Percentiles rank a stretch among this genome's conserved stretches.
These are phyloP conservation scores for grape (Vitis vinifera) DNA, from an alignment of 164 flowering plant genomes.

Conservation along the genomic window ASM3070453v1 NC_081807.1:6193501-6194000, in stretches of 20 bases:
- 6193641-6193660: conserved; percentile 18
- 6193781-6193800: not conserved
- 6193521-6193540: conserved; percentile 77
- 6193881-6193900: conserved; percentile 84
- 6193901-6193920: conserved; percentile 55
- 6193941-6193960: not conserved
- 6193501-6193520: conserved; percentile 61
- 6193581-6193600: conserved; percentile 57
- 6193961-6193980: not conserved
- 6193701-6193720: conserved; percentile 98
- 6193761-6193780: not conserved
- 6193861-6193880: conserved; percentile 96
- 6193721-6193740: conserved; percentile 92
- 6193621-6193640: conserved; percentile 14
- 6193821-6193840: conserved; percentile 4
- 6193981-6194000: no score
- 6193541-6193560: conserved; percentile 73
- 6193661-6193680: conserved; percentile 67
- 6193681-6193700: conserved; percentile 89
- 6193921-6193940: not conserved
- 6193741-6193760: conserved; percentile 64
- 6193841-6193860: conserved; percentile 17
- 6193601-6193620: conserved; percentile 15
- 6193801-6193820: not conserved
- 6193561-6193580: conserved; percentile 62